Conservation (phyloP, 2,329 filamentous ascomycete species). For the Aspergillus melleus region DNA sequence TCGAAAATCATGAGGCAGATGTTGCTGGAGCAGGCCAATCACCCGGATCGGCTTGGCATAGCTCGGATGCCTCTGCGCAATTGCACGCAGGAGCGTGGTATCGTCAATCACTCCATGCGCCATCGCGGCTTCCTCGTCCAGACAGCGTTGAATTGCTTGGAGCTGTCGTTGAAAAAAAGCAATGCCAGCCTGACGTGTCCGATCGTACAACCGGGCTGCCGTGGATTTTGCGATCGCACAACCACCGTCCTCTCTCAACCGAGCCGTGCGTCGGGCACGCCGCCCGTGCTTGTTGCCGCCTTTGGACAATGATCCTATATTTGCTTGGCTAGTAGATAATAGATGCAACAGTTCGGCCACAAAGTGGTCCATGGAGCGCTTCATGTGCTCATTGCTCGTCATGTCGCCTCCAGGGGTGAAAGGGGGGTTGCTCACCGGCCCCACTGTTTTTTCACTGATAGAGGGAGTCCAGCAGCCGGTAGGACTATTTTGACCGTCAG, state of each 20-base stretch:
- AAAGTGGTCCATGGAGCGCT: neutral
- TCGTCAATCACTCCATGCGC: neutral
- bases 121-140: neutral
- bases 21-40: neutral
- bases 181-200: neutral
- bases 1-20: neutral
- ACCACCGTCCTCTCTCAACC: neutral
- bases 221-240: neutral
- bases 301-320: neutral
- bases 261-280: neutral
- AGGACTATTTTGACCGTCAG: neutral
- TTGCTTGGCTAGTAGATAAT: neutral
- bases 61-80: neutral
- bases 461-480: neutral
- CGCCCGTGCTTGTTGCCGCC: neutral
- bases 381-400: neutral
- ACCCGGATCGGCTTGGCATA: neutral
- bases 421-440: neutral
- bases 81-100: neutral
- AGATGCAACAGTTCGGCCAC: neutral
- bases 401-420: neutral
- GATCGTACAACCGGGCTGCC: neutral
- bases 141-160: neutral
- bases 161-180: neutral
- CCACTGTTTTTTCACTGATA: neutral